phyloP scores from a whole-genome alignment of 768 basidiomycete species.

The Lyophyllum decastes region DNA sequence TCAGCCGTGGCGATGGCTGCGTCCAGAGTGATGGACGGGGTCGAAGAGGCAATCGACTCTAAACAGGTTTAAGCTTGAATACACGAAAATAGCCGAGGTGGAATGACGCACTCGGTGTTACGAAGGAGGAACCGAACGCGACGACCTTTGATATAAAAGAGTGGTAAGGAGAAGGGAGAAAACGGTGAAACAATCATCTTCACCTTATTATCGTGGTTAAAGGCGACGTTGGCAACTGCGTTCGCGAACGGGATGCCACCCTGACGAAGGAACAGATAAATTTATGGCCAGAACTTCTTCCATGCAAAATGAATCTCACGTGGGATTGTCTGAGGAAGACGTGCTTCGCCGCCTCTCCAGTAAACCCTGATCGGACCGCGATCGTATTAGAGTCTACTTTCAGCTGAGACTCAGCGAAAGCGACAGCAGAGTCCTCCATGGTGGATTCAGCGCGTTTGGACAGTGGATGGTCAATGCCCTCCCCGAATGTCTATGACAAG shows the following conservation, averaged over 20 bases:
- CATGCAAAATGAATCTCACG: constrained; percentile 7
- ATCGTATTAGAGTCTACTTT: not conserved
- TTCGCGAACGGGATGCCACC: constrained; percentile 20
- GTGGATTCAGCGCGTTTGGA: not conserved
- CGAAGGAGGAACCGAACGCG: constrained; percentile 47
- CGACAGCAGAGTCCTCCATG: constrained; percentile 1
- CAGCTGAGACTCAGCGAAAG: constrained; percentile 5
- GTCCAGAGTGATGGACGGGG: constrained; percentile 33
- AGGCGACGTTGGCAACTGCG: constrained; percentile 21
- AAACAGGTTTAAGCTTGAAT: not conserved
- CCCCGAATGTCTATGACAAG: constrained; percentile 4
- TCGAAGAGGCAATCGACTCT: constrained; percentile 31
- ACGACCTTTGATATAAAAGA: constrained; percentile 26
- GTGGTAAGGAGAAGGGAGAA: not conserved
- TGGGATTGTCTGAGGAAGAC: constrained; percentile 24
- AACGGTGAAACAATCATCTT: not conserved
- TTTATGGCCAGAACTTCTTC: not conserved
- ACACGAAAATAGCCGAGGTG: not conserved
- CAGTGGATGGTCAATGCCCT: constrained; percentile 3
- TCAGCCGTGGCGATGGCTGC: constrained; percentile 39
- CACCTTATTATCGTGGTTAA: constrained; percentile 14
- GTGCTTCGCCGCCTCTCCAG: constrained; percentile 17
- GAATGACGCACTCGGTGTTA: constrained; percentile 34
- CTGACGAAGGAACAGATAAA: not conserved
- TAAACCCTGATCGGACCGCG: constrained; percentile 18